Conservation (phyloP, 2,329 filamentous ascomycete species). For the Botryotinia globosa region DNA sequence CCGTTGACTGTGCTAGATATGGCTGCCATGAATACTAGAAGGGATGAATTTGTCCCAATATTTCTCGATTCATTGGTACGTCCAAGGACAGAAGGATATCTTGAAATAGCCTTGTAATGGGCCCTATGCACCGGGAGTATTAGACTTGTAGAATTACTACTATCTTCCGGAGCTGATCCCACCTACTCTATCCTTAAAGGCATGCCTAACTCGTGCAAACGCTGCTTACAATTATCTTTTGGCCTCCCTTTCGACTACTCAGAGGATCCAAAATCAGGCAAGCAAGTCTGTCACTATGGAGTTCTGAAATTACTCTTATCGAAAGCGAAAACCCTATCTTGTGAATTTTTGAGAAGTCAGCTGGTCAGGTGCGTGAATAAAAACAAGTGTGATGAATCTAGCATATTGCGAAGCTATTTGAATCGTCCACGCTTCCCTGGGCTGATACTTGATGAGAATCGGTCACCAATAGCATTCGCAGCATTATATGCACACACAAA, state of each 20-base stretch:
- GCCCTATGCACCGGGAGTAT: not conserved
- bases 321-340: not conserved
- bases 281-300: not conserved
- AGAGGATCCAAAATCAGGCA: not conserved
- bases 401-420: not conserved
- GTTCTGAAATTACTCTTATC: not conserved
- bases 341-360: not conserved
- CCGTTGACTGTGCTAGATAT: not conserved
- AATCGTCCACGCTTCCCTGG: not conserved
- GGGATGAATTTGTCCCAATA: not conserved
- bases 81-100: not conserved
- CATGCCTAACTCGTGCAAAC: not conserved
- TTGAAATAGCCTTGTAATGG: not conserved
- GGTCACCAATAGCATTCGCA: not conserved
- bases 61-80: not conserved
- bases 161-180: not conserved
- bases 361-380: not conserved
- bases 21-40: not conserved
- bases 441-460: too few species aligned
- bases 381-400: rapidly evolving
- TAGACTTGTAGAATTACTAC: not conserved
- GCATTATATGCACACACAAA: not conserved
- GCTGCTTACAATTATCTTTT: not conserved
- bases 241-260: too few species aligned
- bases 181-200: not conserved